phyloP scores from a whole-genome alignment of 2,329 filamentous ascomycete species.

The Ophiocordyceps camponoti-saundersi region DNA sequence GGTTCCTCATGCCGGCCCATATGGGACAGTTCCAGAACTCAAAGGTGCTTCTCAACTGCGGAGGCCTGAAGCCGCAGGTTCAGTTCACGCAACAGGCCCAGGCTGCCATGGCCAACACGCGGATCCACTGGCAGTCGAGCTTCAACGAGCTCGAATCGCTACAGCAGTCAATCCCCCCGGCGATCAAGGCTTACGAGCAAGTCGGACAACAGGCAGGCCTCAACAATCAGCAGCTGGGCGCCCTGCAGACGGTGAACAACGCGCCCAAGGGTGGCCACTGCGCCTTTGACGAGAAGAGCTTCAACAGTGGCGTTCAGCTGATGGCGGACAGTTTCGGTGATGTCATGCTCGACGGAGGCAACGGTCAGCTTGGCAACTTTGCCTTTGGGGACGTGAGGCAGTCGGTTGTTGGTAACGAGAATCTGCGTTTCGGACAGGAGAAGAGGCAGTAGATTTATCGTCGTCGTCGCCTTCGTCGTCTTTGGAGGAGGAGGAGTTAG shows the following conservation, averaged over 20 bases:
- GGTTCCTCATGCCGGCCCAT: conserved; percentile 40
- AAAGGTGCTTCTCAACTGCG: conserved; percentile 39
- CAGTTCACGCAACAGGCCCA: conserved; percentile 22
- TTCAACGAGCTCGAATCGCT: conserved; percentile 30
- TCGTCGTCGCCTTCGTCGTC: no score
- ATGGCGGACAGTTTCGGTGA: conserved; percentile 33
- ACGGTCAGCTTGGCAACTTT: conserved; percentile 30
- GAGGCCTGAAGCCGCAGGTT: conserved; percentile 35
- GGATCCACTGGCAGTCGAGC: conserved; percentile 40
- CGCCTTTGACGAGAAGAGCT: conserved; percentile 36
- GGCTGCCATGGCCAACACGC: conserved; percentile 24
- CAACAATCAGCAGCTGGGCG: conserved; percentile 23
- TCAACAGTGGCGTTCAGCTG: conserved; percentile 39
- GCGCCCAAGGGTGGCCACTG: conserved; percentile 38
- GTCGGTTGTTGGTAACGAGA: conserved; percentile 9
- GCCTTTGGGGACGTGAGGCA: conserved; percentile 31
- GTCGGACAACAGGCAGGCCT: conserved; percentile 26
- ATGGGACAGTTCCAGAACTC: conserved; percentile 30
- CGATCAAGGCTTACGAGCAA: conserved; percentile 33
- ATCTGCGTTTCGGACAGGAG: conserved; percentile 1
- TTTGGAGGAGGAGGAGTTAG: no score
- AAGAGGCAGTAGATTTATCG: neutral
- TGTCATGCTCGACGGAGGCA: conserved; percentile 31
- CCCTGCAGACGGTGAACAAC: conserved; percentile 39
- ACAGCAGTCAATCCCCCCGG: conserved; percentile 30